A percentile compares a stretch with the other conserved stretches of the same genome.
These are phyloP conservation scores for Syzygium grande DNA, from an alignment of 345 rosid species.

Conservation along the genomic window DNA sequence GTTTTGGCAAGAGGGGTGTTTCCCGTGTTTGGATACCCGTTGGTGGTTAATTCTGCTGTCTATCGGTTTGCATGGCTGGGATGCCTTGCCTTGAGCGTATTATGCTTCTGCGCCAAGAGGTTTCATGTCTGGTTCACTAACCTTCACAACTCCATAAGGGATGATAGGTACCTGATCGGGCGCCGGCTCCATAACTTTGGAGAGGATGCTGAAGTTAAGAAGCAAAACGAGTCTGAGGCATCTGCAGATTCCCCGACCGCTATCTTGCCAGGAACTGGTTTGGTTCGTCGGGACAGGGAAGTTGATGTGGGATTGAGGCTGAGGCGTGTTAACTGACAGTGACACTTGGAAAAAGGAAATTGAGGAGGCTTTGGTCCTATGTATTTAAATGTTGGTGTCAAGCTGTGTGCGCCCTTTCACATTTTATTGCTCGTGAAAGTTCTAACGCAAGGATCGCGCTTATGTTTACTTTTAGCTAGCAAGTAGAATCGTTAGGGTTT, in stretches of 20 bases:
- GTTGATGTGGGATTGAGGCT: conserved; percentile 49
- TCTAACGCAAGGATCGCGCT: neutral
- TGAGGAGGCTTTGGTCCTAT: neutral
- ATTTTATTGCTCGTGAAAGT: neutral
- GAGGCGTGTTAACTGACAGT: conserved; percentile 36
- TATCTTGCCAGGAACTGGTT: conserved; percentile 9
- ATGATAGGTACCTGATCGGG: conserved; percentile 91
- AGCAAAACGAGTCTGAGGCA: conserved; percentile 14
- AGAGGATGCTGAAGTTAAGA: conserved; percentile 35
- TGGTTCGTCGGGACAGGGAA: conserved; percentile 35
- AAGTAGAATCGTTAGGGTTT: neutral
- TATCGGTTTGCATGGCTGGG: conserved; percentile 98
- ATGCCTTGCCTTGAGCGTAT: conserved; percentile 63
- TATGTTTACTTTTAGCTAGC: neutral
- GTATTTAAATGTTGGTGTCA: neutral
- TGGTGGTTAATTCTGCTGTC: conserved; percentile 88
- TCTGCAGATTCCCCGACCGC: conserved; percentile 12
- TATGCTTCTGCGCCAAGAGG: conserved; percentile 81
- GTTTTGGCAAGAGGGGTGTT: conserved; percentile 89
- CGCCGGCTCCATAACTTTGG: conserved; percentile 90
- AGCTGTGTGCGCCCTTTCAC: neutral
- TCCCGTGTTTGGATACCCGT: conserved; percentile 85
- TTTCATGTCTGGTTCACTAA: conserved; percentile 94
- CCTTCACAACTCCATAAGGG: conserved; percentile 97
- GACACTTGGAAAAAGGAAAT: conserved; percentile 7